These are phyloP conservation scores for Calonectria pauciramosa DNA, from an alignment of 2,329 filamentous ascomycete genomes.

Conservation along the genomic window DNA sequence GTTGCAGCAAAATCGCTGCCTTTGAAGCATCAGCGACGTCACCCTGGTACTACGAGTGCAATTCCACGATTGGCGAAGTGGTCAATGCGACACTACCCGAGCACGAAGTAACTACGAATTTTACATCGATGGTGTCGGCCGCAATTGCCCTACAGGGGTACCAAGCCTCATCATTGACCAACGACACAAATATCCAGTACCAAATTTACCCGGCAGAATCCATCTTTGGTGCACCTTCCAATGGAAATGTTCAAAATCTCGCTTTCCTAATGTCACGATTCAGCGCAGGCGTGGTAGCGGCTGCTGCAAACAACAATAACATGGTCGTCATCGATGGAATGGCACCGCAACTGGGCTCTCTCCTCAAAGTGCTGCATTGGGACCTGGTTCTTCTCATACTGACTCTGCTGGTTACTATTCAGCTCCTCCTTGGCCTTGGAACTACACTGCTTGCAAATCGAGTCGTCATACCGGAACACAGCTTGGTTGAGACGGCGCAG, in stretches of 20 bases:
- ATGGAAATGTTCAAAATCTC: constrained; percentile 51
- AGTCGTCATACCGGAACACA: not conserved
- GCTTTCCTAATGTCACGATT: constrained; percentile 54
- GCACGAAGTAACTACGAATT: constrained; percentile 32
- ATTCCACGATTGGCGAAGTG: constrained; percentile 35
- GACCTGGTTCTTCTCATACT: not conserved
- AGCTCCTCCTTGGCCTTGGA: not conserved
- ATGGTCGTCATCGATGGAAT: constrained; percentile 44
- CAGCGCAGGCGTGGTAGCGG: constrained; percentile 52
- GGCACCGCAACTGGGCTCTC: constrained; percentile 49
- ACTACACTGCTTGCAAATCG: not conserved
- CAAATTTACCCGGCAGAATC: constrained; percentile 60
- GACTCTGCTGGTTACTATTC: not conserved
- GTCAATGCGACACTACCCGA: constrained; percentile 32
- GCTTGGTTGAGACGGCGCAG: not conserved
- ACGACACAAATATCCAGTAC: not conserved
- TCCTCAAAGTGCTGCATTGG: constrained; percentile 52
- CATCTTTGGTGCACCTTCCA: constrained; percentile 50
- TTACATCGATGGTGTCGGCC: constrained; percentile 34
- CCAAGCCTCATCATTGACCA: constrained; percentile 32
- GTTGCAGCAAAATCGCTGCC: constrained; percentile 39
- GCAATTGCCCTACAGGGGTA: constrained; percentile 43
- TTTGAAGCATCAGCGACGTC: constrained; percentile 36
- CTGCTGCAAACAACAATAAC: constrained; percentile 49
- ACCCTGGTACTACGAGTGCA: constrained; percentile 43